phyloP scores from a whole-genome alignment of 2,329 filamentous ascomycete genomes.

The Seiridium cupressi region DNA sequence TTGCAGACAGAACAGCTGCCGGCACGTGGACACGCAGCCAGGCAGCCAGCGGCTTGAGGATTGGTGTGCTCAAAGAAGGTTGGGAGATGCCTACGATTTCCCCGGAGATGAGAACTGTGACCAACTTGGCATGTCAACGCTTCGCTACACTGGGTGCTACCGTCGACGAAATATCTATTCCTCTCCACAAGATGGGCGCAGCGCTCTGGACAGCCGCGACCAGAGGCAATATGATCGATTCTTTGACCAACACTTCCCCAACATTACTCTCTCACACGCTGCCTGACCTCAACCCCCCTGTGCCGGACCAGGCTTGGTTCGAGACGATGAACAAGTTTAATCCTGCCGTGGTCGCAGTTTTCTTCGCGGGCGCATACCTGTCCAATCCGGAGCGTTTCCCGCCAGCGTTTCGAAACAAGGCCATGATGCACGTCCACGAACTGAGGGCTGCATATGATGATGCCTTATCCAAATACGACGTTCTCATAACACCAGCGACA shows the following conservation, averaged over 20 bases:
- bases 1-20: not conserved
- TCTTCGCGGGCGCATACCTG: slow-evolving; percentile 35
- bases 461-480: slow-evolving; percentile 39
- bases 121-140: slow-evolving; percentile 32
- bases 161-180: slow-evolving; percentile 44
- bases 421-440: slow-evolving; percentile 42
- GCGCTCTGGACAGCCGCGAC: slow-evolving; percentile 45
- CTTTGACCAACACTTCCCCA: slow-evolving; percentile 25
- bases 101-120: slow-evolving; percentile 31
- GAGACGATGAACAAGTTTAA: slow-evolving; percentile 39
- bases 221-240: slow-evolving; percentile 28
- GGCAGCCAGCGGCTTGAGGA: slow-evolving; percentile 35
- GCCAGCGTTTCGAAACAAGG: slow-evolving; percentile 37
- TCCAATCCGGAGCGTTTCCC: slow-evolving; percentile 21
- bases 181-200: slow-evolving; percentile 43
- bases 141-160: slow-evolving; percentile 37
- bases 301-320: slow-evolving; percentile 36
- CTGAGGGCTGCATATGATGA: slow-evolving; percentile 45
- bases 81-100: slow-evolving; percentile 36
- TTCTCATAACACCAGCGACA: slow-evolving; percentile 45
- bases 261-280: slow-evolving; percentile 28
- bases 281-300: slow-evolving; percentile 25
- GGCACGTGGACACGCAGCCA: not conserved
- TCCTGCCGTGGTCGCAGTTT: slow-evolving; percentile 42
- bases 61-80: slow-evolving; percentile 44